Evolutionary conservation across 2,329 filamentous ascomycete species (phyloP), one percentile per base, ranked within the genome.

Genomic region (Botryosphaeria dothidea): DNA sequence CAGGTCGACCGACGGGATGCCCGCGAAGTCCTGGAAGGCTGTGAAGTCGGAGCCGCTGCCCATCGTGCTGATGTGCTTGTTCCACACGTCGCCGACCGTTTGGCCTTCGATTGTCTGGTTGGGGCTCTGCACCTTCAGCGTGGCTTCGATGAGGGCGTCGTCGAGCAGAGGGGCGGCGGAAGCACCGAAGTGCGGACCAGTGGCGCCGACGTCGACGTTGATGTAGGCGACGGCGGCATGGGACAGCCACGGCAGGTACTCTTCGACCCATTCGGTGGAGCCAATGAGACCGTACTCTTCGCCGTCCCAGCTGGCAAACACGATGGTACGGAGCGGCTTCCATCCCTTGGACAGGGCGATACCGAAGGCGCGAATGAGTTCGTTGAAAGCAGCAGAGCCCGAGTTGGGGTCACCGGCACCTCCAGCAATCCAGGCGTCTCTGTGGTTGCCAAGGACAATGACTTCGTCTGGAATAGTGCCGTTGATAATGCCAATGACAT

Each of bases 221-320:
- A 97, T 78, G 72, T 96, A 96, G 9, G 92, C 92, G 17, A 97
- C 85, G 65, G 88, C 90, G 45, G 90, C 84, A 3, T 83, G 83
- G 2, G 84, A 83, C 13, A 97, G 84, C 92, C 92, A 96, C 0
- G 91, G 90, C 0, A 96, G 78, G 71, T 92, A 92, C 69, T 97
- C 92, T 74, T 97, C 93, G 0, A 97, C 92, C 92, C 93, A 97
- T 74, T 97, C 93, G 0, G 93, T 96, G 62, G 89, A 92, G 4
- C 93, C 93, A 15, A 97, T 78, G 4, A 97, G 84, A 0, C 91
- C 92, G 69, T 97, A 96, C 77, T 97, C 93, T 78, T 87, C 86
- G 3, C 86, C 86, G 48, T 85, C 83, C 87, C 87, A 89, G 64
- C 81, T 80, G 0, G 91, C 93, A 73, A 97, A 94, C 45, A 97